Conservation (phyloP, 225 moss, liverwort and hornwort species). For the Straminergon stramineum region DNA sequence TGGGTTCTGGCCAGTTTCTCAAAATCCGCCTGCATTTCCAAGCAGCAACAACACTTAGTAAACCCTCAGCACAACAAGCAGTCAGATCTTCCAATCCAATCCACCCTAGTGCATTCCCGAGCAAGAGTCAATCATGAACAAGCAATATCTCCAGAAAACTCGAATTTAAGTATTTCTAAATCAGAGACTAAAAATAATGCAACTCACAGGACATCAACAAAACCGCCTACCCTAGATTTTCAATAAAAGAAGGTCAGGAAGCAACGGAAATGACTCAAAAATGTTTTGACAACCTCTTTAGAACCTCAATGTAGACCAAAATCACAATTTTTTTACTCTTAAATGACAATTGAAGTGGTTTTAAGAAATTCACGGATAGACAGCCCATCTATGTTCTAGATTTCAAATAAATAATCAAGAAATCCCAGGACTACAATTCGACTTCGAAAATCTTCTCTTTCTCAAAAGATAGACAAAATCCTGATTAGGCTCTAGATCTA, state of each 20-base stretch:
- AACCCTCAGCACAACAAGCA: neutral
- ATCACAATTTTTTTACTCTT: neutral
- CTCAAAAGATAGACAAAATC: neutral
- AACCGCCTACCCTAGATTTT: neutral
- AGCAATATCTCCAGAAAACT: neutral
- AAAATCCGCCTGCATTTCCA: constrained; percentile 24
- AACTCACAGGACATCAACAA: neutral
- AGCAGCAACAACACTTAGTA: neutral
- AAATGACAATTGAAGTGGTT: neutral
- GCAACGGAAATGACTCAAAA: neutral
- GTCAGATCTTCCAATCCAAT: neutral
- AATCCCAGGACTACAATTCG: no score
- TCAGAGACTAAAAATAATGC: neutral
- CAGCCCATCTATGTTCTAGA: neutral
- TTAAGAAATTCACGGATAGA: neutral
- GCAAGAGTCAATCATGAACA: neutral
- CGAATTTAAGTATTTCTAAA: neutral
- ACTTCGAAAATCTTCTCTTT: neutral
- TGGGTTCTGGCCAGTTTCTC: constrained; percentile 35
- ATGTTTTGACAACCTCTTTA: neutral
- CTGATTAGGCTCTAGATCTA: neutral
- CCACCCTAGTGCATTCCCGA: neutral
- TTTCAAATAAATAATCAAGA: neutral
- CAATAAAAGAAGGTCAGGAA: neutral
- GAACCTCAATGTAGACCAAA: neutral